A percentile compares a stretch with the other conserved stretches of the same genome.
Evolutionary conservation across 148 eudicot species (phyloP).

Genomic region (Fagopyrum homotropicum): DNA sequence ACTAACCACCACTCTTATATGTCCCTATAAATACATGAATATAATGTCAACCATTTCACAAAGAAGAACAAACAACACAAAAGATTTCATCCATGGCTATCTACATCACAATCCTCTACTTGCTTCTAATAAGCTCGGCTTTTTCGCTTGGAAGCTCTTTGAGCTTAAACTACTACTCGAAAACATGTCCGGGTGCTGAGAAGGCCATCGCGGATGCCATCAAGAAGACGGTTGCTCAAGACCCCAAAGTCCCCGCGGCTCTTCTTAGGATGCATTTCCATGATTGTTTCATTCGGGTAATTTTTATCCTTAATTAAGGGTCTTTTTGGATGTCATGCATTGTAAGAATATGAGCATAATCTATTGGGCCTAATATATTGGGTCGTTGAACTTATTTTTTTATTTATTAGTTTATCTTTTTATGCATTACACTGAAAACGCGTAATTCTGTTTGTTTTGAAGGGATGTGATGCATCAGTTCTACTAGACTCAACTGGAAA

Average conservation of each 20-base stretch:
- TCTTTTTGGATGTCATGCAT: too few relatives aligned
- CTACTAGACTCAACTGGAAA: slow-evolving; percentile 48
- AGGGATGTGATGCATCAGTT: slow-evolving; percentile 95
- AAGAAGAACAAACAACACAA: neutral
- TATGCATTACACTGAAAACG: neutral
- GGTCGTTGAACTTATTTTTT: too few relatives aligned
- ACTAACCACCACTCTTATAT: slow-evolving; percentile 18
- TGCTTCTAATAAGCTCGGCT: slow-evolving; percentile 25
- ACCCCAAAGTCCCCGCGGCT: slow-evolving; percentile 70
- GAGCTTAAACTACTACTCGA: slow-evolving; percentile 55
- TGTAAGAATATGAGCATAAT: too few relatives aligned
- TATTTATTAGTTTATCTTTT: too few relatives aligned
- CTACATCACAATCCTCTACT: slow-evolving; percentile 23
- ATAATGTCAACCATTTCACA: neutral
- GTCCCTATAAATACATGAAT: slow-evolving; percentile 26
- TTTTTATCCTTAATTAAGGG: too few relatives aligned
- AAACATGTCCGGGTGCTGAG: slow-evolving; percentile 65
- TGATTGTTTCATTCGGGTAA: slow-evolving; percentile 85
- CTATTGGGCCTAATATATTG: too few relatives aligned
- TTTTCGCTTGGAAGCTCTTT: slow-evolving; percentile 33
- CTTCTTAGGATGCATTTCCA: slow-evolving; percentile 89
- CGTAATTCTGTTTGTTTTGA: neutral
- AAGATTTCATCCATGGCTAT: slow-evolving; percentile 27
- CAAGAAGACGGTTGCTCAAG: slow-evolving; percentile 31
- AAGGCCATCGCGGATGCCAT: slow-evolving; percentile 32